These are phyloP conservation scores for Papilionanthe hybrid DNA, from an alignment of 116 monocot species.

Conservation along the genomic window DNA sequence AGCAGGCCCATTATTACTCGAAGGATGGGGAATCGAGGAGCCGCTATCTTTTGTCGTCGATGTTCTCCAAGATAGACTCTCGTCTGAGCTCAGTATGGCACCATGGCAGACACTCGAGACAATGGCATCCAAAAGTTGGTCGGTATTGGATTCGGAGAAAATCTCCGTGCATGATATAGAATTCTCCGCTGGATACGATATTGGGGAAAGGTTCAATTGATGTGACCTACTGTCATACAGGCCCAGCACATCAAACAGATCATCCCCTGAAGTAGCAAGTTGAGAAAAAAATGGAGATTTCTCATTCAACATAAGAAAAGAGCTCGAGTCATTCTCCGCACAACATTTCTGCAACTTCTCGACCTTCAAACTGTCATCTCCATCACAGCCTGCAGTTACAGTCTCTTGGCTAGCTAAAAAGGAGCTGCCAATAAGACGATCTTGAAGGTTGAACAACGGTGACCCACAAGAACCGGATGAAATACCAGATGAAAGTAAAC, in stretches of 20 bases:
- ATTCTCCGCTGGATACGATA: conserved; percentile 16
- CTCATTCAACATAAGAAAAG: not conserved
- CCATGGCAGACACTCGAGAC: conserved; percentile 23
- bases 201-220: conserved; percentile 7
- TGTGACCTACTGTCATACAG: conserved; percentile 1
- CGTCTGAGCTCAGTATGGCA: conserved; percentile 16
- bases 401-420: conserved; percentile 2
- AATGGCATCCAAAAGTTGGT: conserved; percentile 44
- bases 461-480: conserved; percentile 6
- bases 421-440: conserved; percentile 5
- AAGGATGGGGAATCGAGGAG: conserved; percentile 4
- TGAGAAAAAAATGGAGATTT: conserved; percentile 8
- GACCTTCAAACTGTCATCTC: conserved; percentile 1
- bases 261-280: conserved; percentile 7
- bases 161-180: conserved; percentile 20
- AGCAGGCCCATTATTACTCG: not conserved
- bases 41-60: conserved; percentile 5
- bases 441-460: not conserved
- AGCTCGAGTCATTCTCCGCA: not conserved
- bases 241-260: conserved; percentile 15
- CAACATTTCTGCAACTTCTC: not conserved
- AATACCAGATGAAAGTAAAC: conserved; percentile 5
- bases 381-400: not conserved
- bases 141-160: conserved; percentile 24
- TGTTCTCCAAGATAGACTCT: conserved; percentile 14